phyloP scores from a whole-genome alignment of 2,329 filamentous ascomycete species.

The Phaeosphaeria sp. region DNA sequence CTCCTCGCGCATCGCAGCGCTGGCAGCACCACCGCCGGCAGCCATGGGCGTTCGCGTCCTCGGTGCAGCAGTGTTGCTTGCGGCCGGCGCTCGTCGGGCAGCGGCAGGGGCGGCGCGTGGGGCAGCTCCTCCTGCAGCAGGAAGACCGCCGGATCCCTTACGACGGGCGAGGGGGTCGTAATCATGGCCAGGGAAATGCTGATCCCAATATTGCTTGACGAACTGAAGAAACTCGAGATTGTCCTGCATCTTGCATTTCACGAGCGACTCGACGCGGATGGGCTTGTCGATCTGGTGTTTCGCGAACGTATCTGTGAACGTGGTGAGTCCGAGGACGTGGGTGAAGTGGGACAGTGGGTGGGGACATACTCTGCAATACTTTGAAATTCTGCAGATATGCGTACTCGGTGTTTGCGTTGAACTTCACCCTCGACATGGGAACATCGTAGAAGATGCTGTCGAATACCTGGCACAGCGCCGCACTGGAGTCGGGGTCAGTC shows the following conservation, averaged over 20 bases:
- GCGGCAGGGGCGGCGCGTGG: conserved; percentile 61
- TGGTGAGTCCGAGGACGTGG: background rate
- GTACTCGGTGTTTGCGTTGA: conserved; percentile 97
- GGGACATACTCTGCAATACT: conserved; percentile 83
- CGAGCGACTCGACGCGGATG: conserved; percentile 84
- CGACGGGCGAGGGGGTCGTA: conserved; percentile 89
- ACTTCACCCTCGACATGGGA: conserved; percentile 95
- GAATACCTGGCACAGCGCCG: conserved; percentile 95
- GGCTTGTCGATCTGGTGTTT: conserved; percentile 89
- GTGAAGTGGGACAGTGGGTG: background rate
- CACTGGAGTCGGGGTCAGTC: conserved; percentile 61
- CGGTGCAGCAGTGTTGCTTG: conserved; percentile 48
- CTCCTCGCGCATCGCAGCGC: conserved; percentile 80
- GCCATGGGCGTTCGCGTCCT: conserved; percentile 50
- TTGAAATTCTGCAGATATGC: conserved; percentile 99
- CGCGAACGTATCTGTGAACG: conserved; percentile 74
- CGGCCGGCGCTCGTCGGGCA: conserved; percentile 53
- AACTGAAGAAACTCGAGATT: conserved; percentile 99
- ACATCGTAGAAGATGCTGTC: conserved; percentile 98
- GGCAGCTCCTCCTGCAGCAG: conserved; percentile 52
- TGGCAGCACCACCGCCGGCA: conserved; percentile 62
- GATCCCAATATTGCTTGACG: conserved; percentile 96
- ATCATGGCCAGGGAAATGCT: conserved; percentile 95
- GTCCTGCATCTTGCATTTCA: conserved; percentile 99
- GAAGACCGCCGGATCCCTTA: conserved; percentile 75